Conservation (phyloP, 148 eudicot species). For the Silene uniflora region DNA sequence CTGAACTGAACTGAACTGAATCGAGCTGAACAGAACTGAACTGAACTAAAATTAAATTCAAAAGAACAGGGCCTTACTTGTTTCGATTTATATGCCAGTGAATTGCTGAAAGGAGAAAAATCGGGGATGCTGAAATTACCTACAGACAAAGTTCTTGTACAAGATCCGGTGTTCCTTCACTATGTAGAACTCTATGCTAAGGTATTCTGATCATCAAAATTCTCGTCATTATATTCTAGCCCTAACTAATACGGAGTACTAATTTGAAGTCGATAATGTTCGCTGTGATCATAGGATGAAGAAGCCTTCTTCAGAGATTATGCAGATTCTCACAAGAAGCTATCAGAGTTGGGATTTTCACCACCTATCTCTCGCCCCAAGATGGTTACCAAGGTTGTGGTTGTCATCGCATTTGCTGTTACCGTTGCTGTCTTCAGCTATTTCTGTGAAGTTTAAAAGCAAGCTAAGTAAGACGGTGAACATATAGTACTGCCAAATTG, state of each 20-base stretch:
- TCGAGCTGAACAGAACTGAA: too few relatives aligned
- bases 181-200: constrained; percentile 70
- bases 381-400: constrained; percentile 13
- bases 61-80: too few relatives aligned
- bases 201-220: constrained; percentile 28
- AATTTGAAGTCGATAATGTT: neutral
- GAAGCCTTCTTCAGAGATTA: constrained; percentile 80
- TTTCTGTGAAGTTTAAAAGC: constrained; percentile 32
- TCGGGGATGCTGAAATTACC: constrained; percentile 70
- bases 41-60: too few relatives aligned
- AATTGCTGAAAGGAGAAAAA: constrained; percentile 57
- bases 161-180: constrained; percentile 51
- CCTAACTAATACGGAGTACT: neutral
- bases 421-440: constrained; percentile 44
- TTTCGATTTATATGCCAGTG: constrained; percentile 37
- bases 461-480: neutral
- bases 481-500: neutral
- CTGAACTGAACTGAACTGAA: too few relatives aligned
- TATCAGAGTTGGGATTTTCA: constrained; percentile 69
- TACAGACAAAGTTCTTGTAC: constrained; percentile 62
- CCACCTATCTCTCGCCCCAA: constrained; percentile 24
- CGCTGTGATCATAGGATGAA: constrained; percentile 53
- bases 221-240: too few relatives aligned
- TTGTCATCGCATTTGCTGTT: constrained; percentile 42
- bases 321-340: constrained; percentile 82